These are phyloP conservation scores for Yamagishiella unicocca DNA, from an alignment of 139 green algal species.

Conservation along the genomic window DNA sequence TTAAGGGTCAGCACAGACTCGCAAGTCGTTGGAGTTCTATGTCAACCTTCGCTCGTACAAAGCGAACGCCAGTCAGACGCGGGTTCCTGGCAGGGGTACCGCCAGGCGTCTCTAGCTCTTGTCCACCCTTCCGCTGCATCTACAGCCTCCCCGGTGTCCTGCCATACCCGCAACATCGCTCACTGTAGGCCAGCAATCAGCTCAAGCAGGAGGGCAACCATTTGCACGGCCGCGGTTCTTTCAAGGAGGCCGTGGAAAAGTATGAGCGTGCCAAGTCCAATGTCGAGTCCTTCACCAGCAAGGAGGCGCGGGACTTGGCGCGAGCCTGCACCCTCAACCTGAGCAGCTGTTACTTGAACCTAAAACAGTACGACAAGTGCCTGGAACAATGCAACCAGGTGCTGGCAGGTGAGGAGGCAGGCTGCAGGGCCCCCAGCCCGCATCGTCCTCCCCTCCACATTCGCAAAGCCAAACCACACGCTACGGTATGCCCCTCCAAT, in stretches of 20 bases:
- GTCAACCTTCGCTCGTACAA: too few relatives aligned
- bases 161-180: too few relatives aligned
- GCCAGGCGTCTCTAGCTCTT: too few relatives aligned
- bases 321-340: conserved; percentile 72
- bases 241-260: conserved; percentile 65
- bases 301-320: conserved; percentile 50
- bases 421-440: too few relatives aligned
- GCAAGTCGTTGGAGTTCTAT: too few relatives aligned
- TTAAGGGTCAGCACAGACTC: too few relatives aligned
- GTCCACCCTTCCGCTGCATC: too few relatives aligned
- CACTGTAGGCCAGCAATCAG: conserved; percentile 62
- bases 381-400: conserved; percentile 64
- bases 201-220: conserved; percentile 72
- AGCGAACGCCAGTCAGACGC: too few relatives aligned
- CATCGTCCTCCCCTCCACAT: too few relatives aligned
- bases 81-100: too few relatives aligned
- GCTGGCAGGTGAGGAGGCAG: conserved; percentile 52
- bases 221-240: conserved; percentile 55
- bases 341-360: conserved; percentile 71
- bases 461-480: too few relatives aligned
- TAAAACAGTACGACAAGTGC: conserved; percentile 60
- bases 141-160: too few relatives aligned
- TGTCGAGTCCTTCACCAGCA: conserved; percentile 43
- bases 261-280: conserved; percentile 70
- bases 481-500: neutral